These are phyloP conservation scores for Acanthamoeba triangularis DNA, from an alignment of 208 protist genomes.

Conservation along the genomic window DNA sequence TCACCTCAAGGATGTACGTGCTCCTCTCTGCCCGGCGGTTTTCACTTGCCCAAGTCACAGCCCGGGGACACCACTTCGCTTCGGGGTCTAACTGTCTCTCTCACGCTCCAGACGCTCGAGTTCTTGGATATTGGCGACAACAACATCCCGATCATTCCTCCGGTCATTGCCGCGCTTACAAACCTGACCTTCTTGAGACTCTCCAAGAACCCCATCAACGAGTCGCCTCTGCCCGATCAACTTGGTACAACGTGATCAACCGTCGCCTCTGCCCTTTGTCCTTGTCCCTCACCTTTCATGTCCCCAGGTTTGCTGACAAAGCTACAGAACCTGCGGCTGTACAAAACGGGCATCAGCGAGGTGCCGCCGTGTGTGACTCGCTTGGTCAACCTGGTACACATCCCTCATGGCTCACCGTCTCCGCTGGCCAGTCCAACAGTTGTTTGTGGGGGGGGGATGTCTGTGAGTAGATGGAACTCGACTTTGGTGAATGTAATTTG, in stretches of 20 bases:
- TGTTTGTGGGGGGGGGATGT: background rate
- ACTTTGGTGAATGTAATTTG: background rate
- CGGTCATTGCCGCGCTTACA: background rate
- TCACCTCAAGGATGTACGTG: background rate
- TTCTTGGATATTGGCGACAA: constrained; percentile 47
- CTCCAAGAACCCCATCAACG: constrained; percentile 27
- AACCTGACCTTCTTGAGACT: background rate
- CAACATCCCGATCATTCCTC: background rate
- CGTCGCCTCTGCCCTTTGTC: background rate
- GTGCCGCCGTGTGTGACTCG: constrained; percentile 2
- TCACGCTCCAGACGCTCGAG: background rate
- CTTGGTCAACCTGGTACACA: background rate
- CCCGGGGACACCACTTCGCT: too few species aligned
- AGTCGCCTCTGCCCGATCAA: background rate
- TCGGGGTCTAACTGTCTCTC: background rate
- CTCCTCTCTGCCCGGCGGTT: background rate
- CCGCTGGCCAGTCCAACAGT: background rate
- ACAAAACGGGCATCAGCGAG: constrained; percentile 10
- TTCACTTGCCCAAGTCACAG: too few species aligned
- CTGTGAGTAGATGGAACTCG: background rate
- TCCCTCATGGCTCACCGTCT: background rate
- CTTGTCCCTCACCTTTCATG: background rate
- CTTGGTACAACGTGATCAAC: background rate
- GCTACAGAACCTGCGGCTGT: background rate
- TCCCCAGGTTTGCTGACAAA: background rate